phyloP scores from a whole-genome alignment of 768 basidiomycete genomes.

The Termitomyces sp. region DNA sequence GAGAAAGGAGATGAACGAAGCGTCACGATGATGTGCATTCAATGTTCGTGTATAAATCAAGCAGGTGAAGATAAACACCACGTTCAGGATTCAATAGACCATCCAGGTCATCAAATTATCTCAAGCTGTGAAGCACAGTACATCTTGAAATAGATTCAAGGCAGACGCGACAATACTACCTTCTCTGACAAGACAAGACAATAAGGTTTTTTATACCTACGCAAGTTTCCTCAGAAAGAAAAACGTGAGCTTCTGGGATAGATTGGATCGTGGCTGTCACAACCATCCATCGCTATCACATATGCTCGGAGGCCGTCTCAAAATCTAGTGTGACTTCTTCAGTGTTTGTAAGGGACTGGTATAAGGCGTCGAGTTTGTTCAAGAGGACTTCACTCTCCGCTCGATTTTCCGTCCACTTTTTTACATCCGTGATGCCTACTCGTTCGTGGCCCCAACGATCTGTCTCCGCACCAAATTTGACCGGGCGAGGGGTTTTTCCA shows the following conservation, averaged over 20 bases:
- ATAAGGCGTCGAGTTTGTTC: constrained; percentile 50
- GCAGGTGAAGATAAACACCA: background rate
- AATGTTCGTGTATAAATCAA: background rate
- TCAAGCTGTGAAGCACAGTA: background rate
- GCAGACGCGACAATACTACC: background rate
- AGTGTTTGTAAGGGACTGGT: constrained; percentile 27
- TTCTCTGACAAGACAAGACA: background rate
- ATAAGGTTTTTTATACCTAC: too few species aligned
- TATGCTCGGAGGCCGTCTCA: constrained; percentile 9
- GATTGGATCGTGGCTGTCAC: background rate
- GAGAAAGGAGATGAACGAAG: constrained; percentile 73
- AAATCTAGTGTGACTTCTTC: constrained; percentile 13
- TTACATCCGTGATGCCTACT: constrained; percentile 44
- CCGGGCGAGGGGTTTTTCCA: constrained; percentile 22
- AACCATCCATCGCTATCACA: background rate
- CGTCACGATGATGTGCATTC: constrained; percentile 16
- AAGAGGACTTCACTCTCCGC: constrained; percentile 42
- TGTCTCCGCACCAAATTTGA: constrained; percentile 51
- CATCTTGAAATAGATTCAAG: background rate
- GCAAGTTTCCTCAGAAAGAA: background rate
- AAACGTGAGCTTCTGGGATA: background rate
- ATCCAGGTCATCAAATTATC: background rate
- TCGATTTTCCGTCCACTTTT: constrained; percentile 45
- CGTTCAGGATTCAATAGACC: background rate
- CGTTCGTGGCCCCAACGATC: constrained; percentile 49